Base-by-base conservation (phyloP, 208 protist genomes). In the Leishmania aethiopica region DNA sequence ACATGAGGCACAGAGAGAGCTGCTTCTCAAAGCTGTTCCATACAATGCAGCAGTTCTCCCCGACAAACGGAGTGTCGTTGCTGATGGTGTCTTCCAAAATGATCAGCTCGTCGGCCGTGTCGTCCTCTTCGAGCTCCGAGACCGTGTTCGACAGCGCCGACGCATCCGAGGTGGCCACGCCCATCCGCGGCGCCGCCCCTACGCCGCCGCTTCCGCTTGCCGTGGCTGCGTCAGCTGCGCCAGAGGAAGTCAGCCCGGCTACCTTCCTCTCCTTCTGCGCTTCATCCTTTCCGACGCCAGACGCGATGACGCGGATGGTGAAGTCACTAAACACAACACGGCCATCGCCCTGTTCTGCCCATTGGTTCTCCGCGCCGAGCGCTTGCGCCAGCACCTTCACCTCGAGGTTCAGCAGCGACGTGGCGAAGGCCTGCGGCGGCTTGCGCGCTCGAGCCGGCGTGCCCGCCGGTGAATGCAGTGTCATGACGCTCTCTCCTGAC, bases 1-100 rank as follows among this genome's bases (percentile, higher is more conserved):
- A 96, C 93, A 95, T 95, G 77, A 96, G 90, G 73, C 93, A 96
- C 10, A 96, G 73, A 22, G 91, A 95, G 62, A 93, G 88, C 80
- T 92, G 86, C 77, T 94, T 87, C 17, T 94, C 91, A 37, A 95
- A 89, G 73, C 91, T 94, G 80, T 96, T 96, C 91, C 93, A 96
- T n/a, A 96, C 93, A 78, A 96, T 96, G 67, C 91, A 96, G 80
- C 91, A 93, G 83, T 96, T 96, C 82, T 96, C 91, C 25, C 91
- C 93, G 32, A 96, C 91, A 88, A 96, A 95, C 0, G 91, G 90
- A 25, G 93, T 96, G 67, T 96, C 93, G 73, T 71, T 89, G 78
- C 83, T 91, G 70, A 96, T 95, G 53, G 82, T 94, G 77, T 96
- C 93, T 59, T 94, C 91, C 0, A 96, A 71, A 45, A 96, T 85